Evolutionary conservation across 75 land plant genomes (phyloP), one percentile per base, ranked within the genome.

Genomic region (Adiantum capillusveneris): DNA sequence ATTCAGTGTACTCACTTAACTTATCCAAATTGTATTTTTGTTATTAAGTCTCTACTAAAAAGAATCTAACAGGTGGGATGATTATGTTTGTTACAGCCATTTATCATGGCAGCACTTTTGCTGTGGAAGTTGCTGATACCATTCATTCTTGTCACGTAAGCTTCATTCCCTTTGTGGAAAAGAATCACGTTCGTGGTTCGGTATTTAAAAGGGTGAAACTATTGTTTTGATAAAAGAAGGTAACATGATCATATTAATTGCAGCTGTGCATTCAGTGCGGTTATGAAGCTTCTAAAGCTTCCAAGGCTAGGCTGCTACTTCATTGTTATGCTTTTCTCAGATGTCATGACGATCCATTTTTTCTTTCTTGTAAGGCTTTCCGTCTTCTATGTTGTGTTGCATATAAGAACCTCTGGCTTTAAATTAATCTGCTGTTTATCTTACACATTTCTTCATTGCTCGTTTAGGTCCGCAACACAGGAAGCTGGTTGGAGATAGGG

Each of bases 401-500:
- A n/a, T n/a, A n/a, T n/a, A n/a, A n/a, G n/a, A n/a, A n/a, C n/a
- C n/a, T n/a, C n/a, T n/a, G n/a, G n/a, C n/a, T n/a, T n/a, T n/a
- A n/a, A n/a, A n/a, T n/a, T n/a, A n/a, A n/a, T n/a, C n/a, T n/a
- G n/a, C n/a, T n/a, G n/a, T n/a, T n/a, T n/a, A n/a, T 39, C 12
- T 39, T 39, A 39, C 21, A n/a, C n/a, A 46, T 46, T 46, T n/a
- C 49, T 46, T 39, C 13, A 13, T 46, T 46, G n/a, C 21, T 2
- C 14, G 49, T 46, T 46, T 17, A 92, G 97, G 97, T 92, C 11
- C 81, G 81, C 36, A 92, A 75, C 44, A 92, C 80, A n/a, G 97
- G 97, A 50, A 92, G 97, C 65, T 92, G 97, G 97, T 82, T 92
- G 89, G 94, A 92, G 60, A 92, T 92, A 49, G 97, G 97, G 2